phyloP scores from a whole-genome alignment of 768 basidiomycete species.

The Galerina sulciceps region DNA sequence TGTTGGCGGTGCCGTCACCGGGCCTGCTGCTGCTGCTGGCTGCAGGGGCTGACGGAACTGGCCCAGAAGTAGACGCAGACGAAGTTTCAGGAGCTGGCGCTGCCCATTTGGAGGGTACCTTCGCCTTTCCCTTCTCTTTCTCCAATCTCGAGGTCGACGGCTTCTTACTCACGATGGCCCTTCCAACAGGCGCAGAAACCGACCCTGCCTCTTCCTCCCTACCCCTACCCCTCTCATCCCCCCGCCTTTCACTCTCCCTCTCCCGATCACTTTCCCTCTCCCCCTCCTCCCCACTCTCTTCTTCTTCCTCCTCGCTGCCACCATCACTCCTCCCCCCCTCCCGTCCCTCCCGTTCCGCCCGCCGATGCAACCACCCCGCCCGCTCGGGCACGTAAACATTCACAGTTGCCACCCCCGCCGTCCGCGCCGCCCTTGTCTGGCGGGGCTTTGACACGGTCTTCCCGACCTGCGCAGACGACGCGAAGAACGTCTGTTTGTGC shows the following conservation, averaged over 20 bases:
- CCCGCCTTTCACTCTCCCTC: background rate
- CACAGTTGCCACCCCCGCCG: background rate
- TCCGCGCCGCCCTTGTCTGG: background rate
- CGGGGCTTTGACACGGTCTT: slow-evolving; percentile 9
- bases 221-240: background rate
- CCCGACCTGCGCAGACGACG: background rate
- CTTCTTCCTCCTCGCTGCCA: background rate
- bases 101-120: too few species aligned
- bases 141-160: too few species aligned
- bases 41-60: too few species aligned
- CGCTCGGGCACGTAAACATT: background rate
- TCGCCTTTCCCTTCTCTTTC: too few species aligned
- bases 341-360: background rate
- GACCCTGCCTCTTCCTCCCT: too few species aligned
- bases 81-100: too few species aligned
- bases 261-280: background rate
- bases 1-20: too few species aligned
- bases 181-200: too few species aligned
- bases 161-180: too few species aligned
- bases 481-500: background rate
- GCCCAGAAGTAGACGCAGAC: too few species aligned
- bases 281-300: background rate
- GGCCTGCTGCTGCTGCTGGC: too few species aligned
- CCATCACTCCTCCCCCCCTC: background rate
- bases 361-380: background rate